These are phyloP conservation scores for Hypoxylon sp. DNA, from an alignment of 2,329 filamentous ascomycete genomes.

Conservation along the genomic window DNA sequence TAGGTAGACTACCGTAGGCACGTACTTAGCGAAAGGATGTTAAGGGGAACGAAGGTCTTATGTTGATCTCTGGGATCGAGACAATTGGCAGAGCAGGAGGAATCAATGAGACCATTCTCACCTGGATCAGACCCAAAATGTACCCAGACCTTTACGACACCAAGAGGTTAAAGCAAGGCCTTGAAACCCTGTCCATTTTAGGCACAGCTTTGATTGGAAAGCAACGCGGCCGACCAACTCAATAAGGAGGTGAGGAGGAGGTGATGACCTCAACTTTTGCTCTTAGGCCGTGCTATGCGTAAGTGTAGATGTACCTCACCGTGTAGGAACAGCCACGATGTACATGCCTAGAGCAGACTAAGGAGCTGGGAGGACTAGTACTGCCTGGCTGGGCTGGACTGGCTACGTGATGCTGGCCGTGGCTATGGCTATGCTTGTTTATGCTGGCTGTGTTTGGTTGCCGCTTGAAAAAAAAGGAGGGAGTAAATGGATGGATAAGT, in stretches of 20 bases:
- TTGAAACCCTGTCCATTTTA: conserved; percentile 23
- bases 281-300: not conserved
- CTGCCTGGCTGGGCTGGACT: not conserved
- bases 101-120: conserved; percentile 17
- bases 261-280: not conserved
- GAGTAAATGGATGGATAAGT: conserved; percentile 6
- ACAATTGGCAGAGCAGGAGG: conserved; percentile 2
- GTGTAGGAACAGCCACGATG: not conserved
- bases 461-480: conserved; percentile 6
- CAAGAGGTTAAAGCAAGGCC: conserved; percentile 17
- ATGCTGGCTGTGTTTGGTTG: conserved; percentile 4
- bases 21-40: too few relatives aligned
- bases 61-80: conserved; percentile 21
- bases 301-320: conserved; percentile 4
- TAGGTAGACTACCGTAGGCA: too few relatives aligned
- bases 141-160: conserved; percentile 29
- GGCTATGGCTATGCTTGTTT: too few relatives aligned
- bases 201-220: conserved; percentile 19
- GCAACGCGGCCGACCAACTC: not conserved
- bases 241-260: not conserved
- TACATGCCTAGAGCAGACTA: not conserved
- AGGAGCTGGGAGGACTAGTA: conserved; percentile 1
- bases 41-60: conserved; percentile 5
- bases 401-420: too few relatives aligned
- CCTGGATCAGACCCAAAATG: not conserved